Evolutionary conservation across 2,329 filamentous ascomycete genomes (phyloP).

Genomic region (Cryphonectria nitschkei): DNA sequence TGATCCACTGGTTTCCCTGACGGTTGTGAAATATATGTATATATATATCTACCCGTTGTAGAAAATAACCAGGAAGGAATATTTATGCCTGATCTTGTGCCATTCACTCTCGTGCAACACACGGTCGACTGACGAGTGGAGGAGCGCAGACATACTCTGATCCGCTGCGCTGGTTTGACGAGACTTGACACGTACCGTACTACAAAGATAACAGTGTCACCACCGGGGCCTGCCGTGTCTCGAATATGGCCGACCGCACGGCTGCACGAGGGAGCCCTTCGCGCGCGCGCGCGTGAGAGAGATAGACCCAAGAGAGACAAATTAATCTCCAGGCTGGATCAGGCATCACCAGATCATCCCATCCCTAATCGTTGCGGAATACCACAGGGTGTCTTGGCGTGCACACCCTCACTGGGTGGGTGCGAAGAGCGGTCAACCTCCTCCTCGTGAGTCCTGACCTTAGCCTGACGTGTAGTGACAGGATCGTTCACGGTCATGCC

Average conservation of each 20-base stretch:
- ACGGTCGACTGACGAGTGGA: background rate
- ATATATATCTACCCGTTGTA: background rate
- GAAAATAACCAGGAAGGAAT: background rate
- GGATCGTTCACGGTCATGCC: background rate
- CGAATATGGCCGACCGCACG: background rate
- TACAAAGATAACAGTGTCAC: background rate
- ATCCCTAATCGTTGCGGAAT: background rate
- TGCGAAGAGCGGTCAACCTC: constrained; percentile 4
- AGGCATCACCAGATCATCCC: background rate
- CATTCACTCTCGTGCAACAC: background rate
- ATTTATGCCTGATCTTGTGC: background rate
- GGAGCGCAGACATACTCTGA: background rate
- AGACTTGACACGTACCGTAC: background rate
- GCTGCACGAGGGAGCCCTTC: background rate
- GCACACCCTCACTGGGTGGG: background rate
- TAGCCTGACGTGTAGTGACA: background rate
- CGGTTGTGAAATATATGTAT: background rate
- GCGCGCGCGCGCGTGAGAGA: no score
- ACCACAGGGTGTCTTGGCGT: constrained; percentile 1
- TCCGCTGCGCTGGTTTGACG: background rate
- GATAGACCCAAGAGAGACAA: background rate
- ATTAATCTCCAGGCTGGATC: background rate
- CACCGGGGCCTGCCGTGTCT: background rate
- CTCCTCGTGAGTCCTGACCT: background rate
- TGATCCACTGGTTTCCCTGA: background rate